A percentile compares a stretch with the other conserved stretches of the same genome.
Conservation (phyloP, 768 basidiomycete species). For the Neoboletus brunneissimus region DNA sequence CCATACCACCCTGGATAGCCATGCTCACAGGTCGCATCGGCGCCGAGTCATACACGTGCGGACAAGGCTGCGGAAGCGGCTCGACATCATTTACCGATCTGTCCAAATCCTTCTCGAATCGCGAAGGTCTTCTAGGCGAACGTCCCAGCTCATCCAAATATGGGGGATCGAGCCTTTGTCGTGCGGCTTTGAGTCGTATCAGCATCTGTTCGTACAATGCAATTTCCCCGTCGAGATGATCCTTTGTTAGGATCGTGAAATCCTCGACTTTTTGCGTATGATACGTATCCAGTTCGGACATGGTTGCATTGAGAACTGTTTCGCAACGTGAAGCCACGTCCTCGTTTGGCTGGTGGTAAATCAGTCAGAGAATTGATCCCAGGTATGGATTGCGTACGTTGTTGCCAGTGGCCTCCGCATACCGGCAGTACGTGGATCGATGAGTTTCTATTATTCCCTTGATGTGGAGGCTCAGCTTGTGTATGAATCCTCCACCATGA, state of each 20-base stretch:
- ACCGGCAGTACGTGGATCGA: conserved; percentile 62
- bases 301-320: conserved; percentile 82
- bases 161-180: conserved; percentile 50
- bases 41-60: conserved; percentile 74
- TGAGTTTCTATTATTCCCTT: conserved; percentile 78
- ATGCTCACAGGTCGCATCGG: conserved; percentile 74
- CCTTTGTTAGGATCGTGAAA: conserved; percentile 53
- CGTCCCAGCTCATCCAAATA: conserved; percentile 46
- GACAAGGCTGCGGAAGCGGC: conserved; percentile 67
- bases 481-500: not conserved
- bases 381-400: conserved; percentile 13
- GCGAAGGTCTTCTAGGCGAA: conserved; percentile 60
- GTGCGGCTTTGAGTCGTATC: conserved; percentile 54
- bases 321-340: conserved; percentile 75
- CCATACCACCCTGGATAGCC: conserved; percentile 71
- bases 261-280: conserved; percentile 74
- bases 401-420: conserved; percentile 49
- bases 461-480: not conserved
- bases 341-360: conserved; percentile 48
- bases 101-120: conserved; percentile 72
- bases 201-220: conserved; percentile 71
- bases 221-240: conserved; percentile 79
- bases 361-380: conserved; percentile 1
- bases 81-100: conserved; percentile 44
- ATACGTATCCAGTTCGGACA: conserved; percentile 85